These are phyloP conservation scores for Boletus barrowsii DNA, from an alignment of 768 basidiomycete species.

Conservation along the genomic window DNA sequence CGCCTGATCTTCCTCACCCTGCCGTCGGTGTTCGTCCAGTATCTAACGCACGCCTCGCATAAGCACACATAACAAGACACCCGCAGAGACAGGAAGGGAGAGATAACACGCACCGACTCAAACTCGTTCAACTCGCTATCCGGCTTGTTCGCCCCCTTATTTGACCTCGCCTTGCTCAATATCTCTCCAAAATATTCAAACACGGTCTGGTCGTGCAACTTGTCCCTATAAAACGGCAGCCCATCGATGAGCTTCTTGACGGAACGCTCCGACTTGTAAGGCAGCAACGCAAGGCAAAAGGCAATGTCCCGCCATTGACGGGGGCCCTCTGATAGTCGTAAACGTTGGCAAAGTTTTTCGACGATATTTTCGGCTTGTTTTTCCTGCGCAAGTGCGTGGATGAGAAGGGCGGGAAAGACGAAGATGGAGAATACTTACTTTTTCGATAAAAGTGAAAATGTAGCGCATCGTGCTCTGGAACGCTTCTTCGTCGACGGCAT, in stretches of 20 bases:
- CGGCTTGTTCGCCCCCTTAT: slow-evolving; percentile 90
- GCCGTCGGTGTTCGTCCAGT: slow-evolving; percentile 73
- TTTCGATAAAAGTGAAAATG: slow-evolving; percentile 96
- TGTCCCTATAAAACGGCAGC: slow-evolving; percentile 91
- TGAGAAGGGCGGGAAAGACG: not conserved
- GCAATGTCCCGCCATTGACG: slow-evolving; percentile 98
- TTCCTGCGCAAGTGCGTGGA: slow-evolving; percentile 52
- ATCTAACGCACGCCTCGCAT: slow-evolving; percentile 47
- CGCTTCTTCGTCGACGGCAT: slow-evolving; percentile 87
- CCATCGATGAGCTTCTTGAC: slow-evolving; percentile 96
- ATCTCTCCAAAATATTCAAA: slow-evolving; percentile 85
- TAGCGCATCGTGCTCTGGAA: slow-evolving; percentile 94
- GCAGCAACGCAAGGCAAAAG: slow-evolving; percentile 89
- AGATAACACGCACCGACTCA: slow-evolving; percentile 55
- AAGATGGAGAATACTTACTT: slow-evolving; percentile 46
- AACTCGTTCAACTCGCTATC: slow-evolving; percentile 95
- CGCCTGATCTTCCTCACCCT: slow-evolving; percentile 90
- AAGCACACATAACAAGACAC: not conserved
- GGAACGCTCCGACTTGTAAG: slow-evolving; percentile 95
- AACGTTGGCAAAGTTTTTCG: slow-evolving; percentile 96
- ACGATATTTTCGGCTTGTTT: slow-evolving; percentile 98
- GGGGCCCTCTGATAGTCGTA: slow-evolving; percentile 82
- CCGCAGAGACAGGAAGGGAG: not conserved
- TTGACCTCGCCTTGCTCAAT: slow-evolving; percentile 83
- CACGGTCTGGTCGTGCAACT: slow-evolving; percentile 84